phyloP scores from a whole-genome alignment of 768 basidiomycete species.

The Pulveroboletus ravenelii region DNA sequence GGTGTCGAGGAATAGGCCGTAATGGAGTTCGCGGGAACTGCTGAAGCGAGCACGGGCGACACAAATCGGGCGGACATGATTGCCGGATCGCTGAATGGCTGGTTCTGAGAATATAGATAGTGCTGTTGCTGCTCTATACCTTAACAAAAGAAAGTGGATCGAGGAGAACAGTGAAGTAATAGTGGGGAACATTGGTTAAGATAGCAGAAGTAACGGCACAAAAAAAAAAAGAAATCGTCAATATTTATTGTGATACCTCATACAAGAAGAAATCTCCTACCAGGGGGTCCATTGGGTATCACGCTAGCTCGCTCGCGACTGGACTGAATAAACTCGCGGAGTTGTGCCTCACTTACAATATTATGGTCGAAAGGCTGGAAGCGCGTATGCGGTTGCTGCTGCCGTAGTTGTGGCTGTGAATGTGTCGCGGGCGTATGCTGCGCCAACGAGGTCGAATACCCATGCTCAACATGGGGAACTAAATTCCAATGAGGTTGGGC shows the following conservation, averaged over 20 bases:
- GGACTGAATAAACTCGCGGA: constrained; percentile 70
- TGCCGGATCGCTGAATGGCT: constrained; percentile 68
- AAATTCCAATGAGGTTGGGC: constrained; percentile 43
- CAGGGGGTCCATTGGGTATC: constrained; percentile 35
- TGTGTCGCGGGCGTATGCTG: constrained; percentile 40
- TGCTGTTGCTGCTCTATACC: constrained; percentile 35
- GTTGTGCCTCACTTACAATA: constrained; percentile 65
- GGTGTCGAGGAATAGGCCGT: constrained; percentile 8
- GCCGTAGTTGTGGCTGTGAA: constrained; percentile 33
- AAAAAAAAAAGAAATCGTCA: constrained; percentile 30
- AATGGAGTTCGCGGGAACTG: constrained; percentile 7
- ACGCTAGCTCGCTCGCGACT: constrained; percentile 54
- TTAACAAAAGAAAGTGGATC: constrained; percentile 13
- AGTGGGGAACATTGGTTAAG: constrained; percentile 19
- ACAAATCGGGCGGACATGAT: constrained; percentile 74
- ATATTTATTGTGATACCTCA: constrained; percentile 30
- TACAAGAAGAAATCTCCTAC: constrained; percentile 46
- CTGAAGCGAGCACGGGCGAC: constrained; percentile 32
- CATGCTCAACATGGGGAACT: constrained; percentile 38
- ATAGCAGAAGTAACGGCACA: constrained; percentile 22
- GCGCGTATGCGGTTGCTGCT: constrained; percentile 34
- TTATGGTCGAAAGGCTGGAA: constrained; percentile 56
- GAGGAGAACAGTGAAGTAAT: constrained; percentile 11
- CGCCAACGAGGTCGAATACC: constrained; percentile 42
- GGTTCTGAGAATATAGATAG: constrained; percentile 33